Evolutionary conservation across 2,329 filamentous ascomycete genomes (phyloP), one percentile per base, ranked within the genome.

Genomic region (Talaromyces sp.): DNA sequence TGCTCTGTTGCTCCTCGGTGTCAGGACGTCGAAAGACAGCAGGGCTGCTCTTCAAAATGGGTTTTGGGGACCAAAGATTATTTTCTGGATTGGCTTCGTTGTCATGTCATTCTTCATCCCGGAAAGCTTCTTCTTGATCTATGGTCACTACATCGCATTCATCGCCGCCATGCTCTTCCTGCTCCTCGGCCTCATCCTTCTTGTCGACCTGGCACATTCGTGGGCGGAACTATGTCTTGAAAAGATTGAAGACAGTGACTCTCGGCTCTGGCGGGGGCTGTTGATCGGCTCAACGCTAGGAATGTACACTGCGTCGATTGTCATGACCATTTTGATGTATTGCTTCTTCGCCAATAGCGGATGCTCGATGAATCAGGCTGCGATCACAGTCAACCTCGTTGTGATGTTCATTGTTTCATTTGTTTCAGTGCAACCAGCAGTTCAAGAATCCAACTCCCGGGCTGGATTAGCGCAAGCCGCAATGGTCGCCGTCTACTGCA

Each of bases 401-500:
- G 82, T 97, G 57, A 89, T 96, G 79, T 75, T 98, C 56, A 82
- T 85, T 63, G 87, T 96, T 64, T 96, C 92, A 0, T 83, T 88
- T 66, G 83, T 97, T 34, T 97, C 94, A 0, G 89, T 99, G 64
- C 93, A 98, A 73, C 93, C 95, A 1, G 85, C 85, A 1, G 87
- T 99, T 14, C 95, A 99, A 76, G 92, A 93, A 71, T 89, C 89
- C 74, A 99, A 99, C 76, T 87, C 93, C 55, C 92, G 94, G 73
- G 95, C 95, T 50, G 95, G 95, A 56, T 84, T 99, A 63, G 95
- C 95, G n/a, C 95, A 99, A 75, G 92, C 93, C 50, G 94, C 95
- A 65, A 97, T 98, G 86, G 95, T 99, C 52, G 92, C 93, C 18
- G 86, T 96, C 62, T 99, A 99, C 82, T 99, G 95, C 85, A 98